Conservation (phyloP, 2,329 filamentous ascomycete species). For the Nemania sp. region DNA sequence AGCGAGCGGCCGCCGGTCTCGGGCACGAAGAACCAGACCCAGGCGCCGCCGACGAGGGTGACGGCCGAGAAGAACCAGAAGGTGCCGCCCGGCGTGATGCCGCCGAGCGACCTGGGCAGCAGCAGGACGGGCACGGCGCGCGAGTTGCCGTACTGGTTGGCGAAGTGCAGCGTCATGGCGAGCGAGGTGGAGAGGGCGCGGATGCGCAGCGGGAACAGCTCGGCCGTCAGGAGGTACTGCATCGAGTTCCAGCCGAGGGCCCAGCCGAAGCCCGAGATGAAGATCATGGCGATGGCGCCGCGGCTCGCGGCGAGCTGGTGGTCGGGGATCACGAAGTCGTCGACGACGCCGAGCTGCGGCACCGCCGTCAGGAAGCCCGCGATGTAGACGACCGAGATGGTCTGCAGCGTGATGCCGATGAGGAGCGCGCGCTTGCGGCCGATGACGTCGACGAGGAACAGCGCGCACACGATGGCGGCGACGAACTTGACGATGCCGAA, state of each 20-base stretch:
- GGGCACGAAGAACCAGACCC: conserved; percentile 74
- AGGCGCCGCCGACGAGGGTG: conserved; percentile 68
- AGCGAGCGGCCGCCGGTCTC: conserved; percentile 70
- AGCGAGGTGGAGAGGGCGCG: conserved; percentile 71
- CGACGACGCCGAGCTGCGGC: conserved; percentile 58
- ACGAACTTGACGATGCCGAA: conserved; percentile 77
- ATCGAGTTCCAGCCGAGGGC: conserved; percentile 75
- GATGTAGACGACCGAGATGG: conserved; percentile 65
- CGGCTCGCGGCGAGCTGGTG: conserved; percentile 61
- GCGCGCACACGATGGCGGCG: conserved; percentile 68
- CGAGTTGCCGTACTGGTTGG: conserved; percentile 77
- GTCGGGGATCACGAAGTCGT: conserved; percentile 52
- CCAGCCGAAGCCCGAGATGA: conserved; percentile 70
- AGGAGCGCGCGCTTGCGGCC: conserved; percentile 72
- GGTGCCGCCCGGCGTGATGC: conserved; percentile 65
- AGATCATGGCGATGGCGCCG: conserved; percentile 75
- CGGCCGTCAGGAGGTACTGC: conserved; percentile 78
- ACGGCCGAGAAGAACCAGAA: conserved; percentile 77
- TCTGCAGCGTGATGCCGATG: conserved; percentile 63
- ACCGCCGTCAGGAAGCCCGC: conserved; percentile 66
- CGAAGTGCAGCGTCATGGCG: conserved; percentile 79
- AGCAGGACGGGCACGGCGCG: conserved; percentile 79
- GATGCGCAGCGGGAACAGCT: conserved; percentile 76
- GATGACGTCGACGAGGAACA: conserved; percentile 80
- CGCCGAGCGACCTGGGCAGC: conserved; percentile 51